Percentiles rank a stretch among this genome's conserved stretches.
phyloP scores from a whole-genome alignment of 441 rosid species.

The Biscutella auriculata region DNA sequence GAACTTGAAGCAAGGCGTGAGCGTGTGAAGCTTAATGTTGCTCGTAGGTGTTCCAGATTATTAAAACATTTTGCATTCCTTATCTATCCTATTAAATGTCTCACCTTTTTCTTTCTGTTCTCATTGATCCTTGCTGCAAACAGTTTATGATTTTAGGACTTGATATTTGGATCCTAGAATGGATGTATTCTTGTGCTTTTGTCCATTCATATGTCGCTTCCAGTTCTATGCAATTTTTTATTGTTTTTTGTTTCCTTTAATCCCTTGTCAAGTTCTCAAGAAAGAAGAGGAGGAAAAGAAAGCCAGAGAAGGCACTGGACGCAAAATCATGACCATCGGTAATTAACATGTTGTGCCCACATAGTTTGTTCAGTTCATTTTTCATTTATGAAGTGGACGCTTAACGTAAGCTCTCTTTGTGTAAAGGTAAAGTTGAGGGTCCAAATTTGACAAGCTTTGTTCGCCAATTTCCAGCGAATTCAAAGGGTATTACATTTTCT shows the following conservation, averaged over 20 bases:
- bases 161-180: not conserved
- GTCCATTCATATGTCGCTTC: not conserved
- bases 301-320: conserved; percentile 48
- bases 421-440: conserved; percentile 58
- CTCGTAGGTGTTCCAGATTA: conserved; percentile 40
- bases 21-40: conserved; percentile 66
- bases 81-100: not conserved
- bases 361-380: not conserved
- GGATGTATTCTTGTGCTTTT: not conserved
- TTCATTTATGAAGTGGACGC: not conserved
- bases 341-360: conserved; percentile 25
- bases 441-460: conserved; percentile 83
- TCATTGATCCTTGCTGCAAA: not conserved
- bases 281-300: conserved; percentile 76
- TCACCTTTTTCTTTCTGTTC: not conserved
- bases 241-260: not conserved
- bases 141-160: not conserved
- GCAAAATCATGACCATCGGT: conserved; percentile 27
- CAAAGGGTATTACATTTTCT: conserved; percentile 39
- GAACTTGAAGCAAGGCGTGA: conserved; percentile 82
- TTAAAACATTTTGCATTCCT: not conserved
- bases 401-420: conserved; percentile 10
- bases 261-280: conserved; percentile 46
- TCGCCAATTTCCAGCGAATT: conserved; percentile 51
- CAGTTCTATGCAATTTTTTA: not conserved